Percentiles rank a stretch among this genome's conserved stretches.
Conservation (phyloP, 805 yeast species). For the Kurtzmaniella cleridarum region DNA sequence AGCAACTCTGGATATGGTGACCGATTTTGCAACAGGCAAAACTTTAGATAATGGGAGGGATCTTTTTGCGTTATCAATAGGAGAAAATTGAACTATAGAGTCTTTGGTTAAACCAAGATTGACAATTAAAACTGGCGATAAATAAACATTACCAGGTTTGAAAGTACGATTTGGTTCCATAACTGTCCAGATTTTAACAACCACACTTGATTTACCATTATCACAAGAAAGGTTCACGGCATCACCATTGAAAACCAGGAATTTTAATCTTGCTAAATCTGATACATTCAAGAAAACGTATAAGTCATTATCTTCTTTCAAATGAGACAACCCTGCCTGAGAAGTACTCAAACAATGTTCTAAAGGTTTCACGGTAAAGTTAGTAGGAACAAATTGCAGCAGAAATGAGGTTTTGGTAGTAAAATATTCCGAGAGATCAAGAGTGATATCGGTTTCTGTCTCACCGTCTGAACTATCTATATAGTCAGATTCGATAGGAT, state of each 20-base stretch:
- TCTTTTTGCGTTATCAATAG: not conserved
- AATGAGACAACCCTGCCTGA: conserved; percentile 13
- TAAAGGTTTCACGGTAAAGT: conserved; percentile 23
- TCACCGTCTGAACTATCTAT: too few relatives aligned
- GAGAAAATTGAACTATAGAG: not conserved
- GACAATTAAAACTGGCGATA: conserved; percentile 58
- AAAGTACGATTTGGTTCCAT: conserved; percentile 54
- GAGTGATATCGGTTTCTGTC: too few relatives aligned
- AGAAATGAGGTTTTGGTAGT: not conserved
- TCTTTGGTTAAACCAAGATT: conserved; percentile 36
- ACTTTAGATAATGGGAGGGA: conserved; percentile 16
- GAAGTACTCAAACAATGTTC: conserved; percentile 17
- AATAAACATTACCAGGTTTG: conserved; percentile 34
- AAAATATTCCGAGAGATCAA: too few relatives aligned
- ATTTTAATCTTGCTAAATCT: conserved; percentile 43
- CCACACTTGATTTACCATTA: conserved; percentile 9
- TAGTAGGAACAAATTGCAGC: conserved; percentile 1
- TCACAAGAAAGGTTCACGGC: conserved; percentile 31
- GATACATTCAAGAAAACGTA: conserved; percentile 39
- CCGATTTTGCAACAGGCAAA: conserved; percentile 52
- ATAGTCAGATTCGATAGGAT: too few relatives aligned
- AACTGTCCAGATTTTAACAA: conserved; percentile 49
- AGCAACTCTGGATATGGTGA: conserved; percentile 61
- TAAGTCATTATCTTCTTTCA: conserved; percentile 33
- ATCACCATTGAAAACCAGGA: conserved; percentile 71